Conservation (phyloP, 176 grass and related monocot genomes). For the Rhynchospora tenuis region DNA sequence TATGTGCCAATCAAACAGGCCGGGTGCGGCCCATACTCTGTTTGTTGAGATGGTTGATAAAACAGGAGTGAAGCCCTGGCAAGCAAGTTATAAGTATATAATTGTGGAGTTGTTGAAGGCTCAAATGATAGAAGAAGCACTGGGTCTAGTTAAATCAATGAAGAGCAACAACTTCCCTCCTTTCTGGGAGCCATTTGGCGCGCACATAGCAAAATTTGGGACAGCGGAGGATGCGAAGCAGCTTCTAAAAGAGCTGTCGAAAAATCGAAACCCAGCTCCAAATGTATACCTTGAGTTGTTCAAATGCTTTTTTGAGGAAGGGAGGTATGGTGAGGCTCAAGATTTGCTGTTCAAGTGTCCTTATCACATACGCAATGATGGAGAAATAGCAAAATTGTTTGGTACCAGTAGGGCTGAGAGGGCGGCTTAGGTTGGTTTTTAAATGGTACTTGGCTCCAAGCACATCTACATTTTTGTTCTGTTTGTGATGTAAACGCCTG, state of each 20-base stretch:
- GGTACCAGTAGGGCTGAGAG: conserved; percentile 38
- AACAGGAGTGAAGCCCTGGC: conserved; percentile 43
- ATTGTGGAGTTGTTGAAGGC: conserved; percentile 55
- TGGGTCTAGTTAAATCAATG: conserved; percentile 60
- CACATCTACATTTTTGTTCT: background rate
- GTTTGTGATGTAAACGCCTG: background rate
- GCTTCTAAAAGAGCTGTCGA: conserved; percentile 62
- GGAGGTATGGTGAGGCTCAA: conserved; percentile 68
- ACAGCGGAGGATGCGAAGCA: conserved; percentile 65
- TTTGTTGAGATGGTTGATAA: conserved; percentile 76
- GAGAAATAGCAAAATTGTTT: conserved; percentile 53
- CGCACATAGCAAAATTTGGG: conserved; percentile 60
- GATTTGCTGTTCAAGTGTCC: conserved; percentile 82
- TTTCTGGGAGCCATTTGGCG: conserved; percentile 57
- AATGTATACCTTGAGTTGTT: conserved; percentile 55
- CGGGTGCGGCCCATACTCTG: conserved; percentile 41
- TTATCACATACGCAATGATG: conserved; percentile 62
- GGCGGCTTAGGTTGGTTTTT: conserved; percentile 17
- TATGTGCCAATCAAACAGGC: conserved; percentile 41
- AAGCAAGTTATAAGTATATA: conserved; percentile 55
- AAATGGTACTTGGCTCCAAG: background rate
- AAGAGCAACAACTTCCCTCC: conserved; percentile 52
- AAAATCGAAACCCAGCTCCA: conserved; percentile 31
- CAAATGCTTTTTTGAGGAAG: conserved; percentile 65
- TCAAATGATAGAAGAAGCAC: conserved; percentile 60